Evolutionary conservation across 2,329 filamentous ascomycete genomes (phyloP).

Genomic region (Ilyonectria robusta): DNA sequence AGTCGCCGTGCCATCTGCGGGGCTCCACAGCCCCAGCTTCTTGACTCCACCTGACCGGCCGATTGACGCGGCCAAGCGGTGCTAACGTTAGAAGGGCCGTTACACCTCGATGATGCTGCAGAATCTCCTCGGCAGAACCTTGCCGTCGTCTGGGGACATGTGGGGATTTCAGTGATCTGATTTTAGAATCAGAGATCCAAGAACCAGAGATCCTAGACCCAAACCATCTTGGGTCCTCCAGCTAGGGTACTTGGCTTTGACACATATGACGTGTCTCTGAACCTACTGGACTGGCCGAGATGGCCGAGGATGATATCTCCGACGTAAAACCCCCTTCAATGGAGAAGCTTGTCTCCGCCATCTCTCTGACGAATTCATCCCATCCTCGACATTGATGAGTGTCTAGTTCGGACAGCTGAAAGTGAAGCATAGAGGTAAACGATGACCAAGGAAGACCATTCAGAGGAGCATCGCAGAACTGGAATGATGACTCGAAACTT

Average conservation of each 20-base stretch:
- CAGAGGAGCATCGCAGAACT: too few relatives aligned
- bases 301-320: too few relatives aligned
- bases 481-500: too few relatives aligned
- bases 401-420: too few relatives aligned
- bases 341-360: too few relatives aligned
- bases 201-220: not conserved
- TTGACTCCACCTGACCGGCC: slow-evolving; percentile 3
- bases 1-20: slow-evolving; percentile 4
- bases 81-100: slow-evolving; percentile 9
- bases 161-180: not conserved
- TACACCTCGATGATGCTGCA: not conserved
- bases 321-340: too few relatives aligned
- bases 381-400: too few relatives aligned
- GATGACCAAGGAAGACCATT: too few relatives aligned
- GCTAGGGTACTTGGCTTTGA: not conserved
- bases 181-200: not conserved
- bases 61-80: slow-evolving; percentile 16
- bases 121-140: slow-evolving; percentile 5
- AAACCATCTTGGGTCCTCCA: not conserved
- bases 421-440: too few relatives aligned
- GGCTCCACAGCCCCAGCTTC: slow-evolving; percentile 1
- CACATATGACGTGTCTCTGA: not conserved
- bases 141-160: not conserved
- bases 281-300: too few relatives aligned
- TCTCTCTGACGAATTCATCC: too few relatives aligned